Base-by-base conservation (phyloP, 192 early-diverging fungal species). In the Dispira simplex region DNA sequence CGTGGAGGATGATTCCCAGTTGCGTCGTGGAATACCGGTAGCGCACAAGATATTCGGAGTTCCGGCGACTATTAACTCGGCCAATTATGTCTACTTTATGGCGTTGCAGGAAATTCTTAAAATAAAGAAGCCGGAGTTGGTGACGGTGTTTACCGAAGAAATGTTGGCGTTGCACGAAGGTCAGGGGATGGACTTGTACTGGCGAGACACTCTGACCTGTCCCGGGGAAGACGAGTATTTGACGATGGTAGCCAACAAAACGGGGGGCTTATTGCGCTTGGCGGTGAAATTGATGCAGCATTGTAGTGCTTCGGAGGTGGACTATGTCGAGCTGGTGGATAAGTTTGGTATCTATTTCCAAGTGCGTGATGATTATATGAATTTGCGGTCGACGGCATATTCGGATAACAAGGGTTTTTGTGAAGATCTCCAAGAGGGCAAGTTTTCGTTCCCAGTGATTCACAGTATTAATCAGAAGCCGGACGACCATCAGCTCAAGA, bases 391-490 rank as follows among this genome's bases (percentile, higher is more conserved):
- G 11, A 77, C 76, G 21, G 78, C 82, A 81, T 99, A 95, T 67
- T 77, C 85, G 8, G 85, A 90, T 56, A 92, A 90, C 71, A 99
- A 99, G 73, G 97, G 97, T 26, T 99, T 89, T 70, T 95, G 94
- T 66, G 97, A 99, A 75, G 97, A 99, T 68, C 72, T 99, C 49
- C 95, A 93, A 0, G 97, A 99, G 77, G 97, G 97, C 70, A 99
- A 99, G 77, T 99, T 96, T 71, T 95, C 92, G 13, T 99, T 89
- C 72, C 90, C 90, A 16, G 82, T 98, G 64, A 88, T 93, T 32
- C 92, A 93, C 63, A 89, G 87, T 13, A 92, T 98, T 53, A 77
- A 80, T 9, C 56, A 71, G 8, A 73, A 81, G 51, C 71, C 83
- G 1, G 53, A 52, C 43, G 83, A 47, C 23, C 44, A 63, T 21